A percentile compares a stretch with the other conserved stretches of the same genome.
Conservation (phyloP, 805 yeast genomes). For the Cyberlindnera bimundalis region DNA sequence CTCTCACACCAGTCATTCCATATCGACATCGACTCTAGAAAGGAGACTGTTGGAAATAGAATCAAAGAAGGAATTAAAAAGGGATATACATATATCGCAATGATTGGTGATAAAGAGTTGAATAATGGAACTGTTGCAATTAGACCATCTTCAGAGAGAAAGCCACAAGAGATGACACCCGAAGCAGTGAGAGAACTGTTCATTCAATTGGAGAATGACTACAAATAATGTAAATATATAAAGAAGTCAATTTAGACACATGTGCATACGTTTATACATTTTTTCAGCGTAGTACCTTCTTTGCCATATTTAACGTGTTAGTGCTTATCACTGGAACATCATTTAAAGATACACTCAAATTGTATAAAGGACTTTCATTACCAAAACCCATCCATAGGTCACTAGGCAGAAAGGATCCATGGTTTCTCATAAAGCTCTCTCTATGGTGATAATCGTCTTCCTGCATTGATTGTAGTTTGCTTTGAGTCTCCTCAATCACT, state of each 20-base stretch:
- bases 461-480: slow-evolving; percentile 36
- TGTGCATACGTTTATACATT: neutral
- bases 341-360: slow-evolving; percentile 1
- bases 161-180: slow-evolving; percentile 38
- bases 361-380: slow-evolving; percentile 25
- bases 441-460: slow-evolving; percentile 43
- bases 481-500: slow-evolving; percentile 40
- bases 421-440: slow-evolving; percentile 38
- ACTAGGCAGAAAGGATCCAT: slow-evolving; percentile 55
- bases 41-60: slow-evolving; percentile 76
- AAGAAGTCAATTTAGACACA: neutral
- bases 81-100: slow-evolving; percentile 76
- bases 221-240: slow-evolving; percentile 25
- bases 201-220: slow-evolving; percentile 47
- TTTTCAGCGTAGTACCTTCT: slow-evolving; percentile 1
- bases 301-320: slow-evolving; percentile 1
- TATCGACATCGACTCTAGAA: slow-evolving; percentile 72
- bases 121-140: slow-evolving; percentile 57
- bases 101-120: slow-evolving; percentile 85
- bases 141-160: slow-evolving; percentile 52
- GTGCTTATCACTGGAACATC: slow-evolving; percentile 9
- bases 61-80: slow-evolving; percentile 73
- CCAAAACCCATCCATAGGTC: slow-evolving; percentile 47
- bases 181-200: slow-evolving; percentile 55
- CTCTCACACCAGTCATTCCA: slow-evolving; percentile 58